Conservation (phyloP, 805 yeast genomes). For the Wickerhamomyces mucosus region DNA sequence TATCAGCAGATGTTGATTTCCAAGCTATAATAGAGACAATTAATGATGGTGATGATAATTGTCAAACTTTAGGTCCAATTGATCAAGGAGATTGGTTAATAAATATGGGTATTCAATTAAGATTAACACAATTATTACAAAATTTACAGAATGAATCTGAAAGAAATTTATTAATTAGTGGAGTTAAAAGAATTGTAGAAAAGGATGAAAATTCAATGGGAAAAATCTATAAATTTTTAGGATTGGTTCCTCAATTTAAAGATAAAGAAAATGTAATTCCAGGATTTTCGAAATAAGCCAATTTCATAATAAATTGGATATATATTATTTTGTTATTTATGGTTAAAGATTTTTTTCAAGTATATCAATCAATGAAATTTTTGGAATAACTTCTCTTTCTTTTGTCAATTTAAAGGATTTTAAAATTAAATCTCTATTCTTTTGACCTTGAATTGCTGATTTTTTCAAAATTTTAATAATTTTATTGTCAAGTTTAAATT, state of each 20-base stretch:
- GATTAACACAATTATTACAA: slow-evolving; percentile 51
- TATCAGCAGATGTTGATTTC: slow-evolving; percentile 81
- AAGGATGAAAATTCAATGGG: slow-evolving; percentile 65
- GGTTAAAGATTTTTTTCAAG: too few relatives aligned
- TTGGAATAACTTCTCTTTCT: too few relatives aligned
- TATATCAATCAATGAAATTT: too few relatives aligned
- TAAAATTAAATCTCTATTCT: too few relatives aligned
- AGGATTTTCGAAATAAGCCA: too few relatives aligned
- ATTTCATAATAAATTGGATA: too few relatives aligned
- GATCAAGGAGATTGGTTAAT: slow-evolving; percentile 78
- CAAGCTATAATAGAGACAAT: slow-evolving; percentile 35
- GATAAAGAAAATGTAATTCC: too few relatives aligned
- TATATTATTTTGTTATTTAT: too few relatives aligned
- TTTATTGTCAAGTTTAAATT: too few relatives aligned
- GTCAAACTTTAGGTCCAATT: slow-evolving; percentile 43
- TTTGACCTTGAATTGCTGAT: too few relatives aligned
- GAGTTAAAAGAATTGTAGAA: slow-evolving; percentile 57
- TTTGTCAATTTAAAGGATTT: too few relatives aligned
- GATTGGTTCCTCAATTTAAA: slow-evolving; percentile 38
- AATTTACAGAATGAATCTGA: slow-evolving; percentile 30
- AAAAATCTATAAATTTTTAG: slow-evolving; percentile 61
- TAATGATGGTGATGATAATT: slow-evolving; percentile 9
- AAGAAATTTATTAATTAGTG: slow-evolving; percentile 41
- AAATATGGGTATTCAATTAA: slow-evolving; percentile 61
- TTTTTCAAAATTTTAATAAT: too few relatives aligned